Conservation (phyloP, 768 basidiomycete species). For the Kondoa subrosea region DNA sequence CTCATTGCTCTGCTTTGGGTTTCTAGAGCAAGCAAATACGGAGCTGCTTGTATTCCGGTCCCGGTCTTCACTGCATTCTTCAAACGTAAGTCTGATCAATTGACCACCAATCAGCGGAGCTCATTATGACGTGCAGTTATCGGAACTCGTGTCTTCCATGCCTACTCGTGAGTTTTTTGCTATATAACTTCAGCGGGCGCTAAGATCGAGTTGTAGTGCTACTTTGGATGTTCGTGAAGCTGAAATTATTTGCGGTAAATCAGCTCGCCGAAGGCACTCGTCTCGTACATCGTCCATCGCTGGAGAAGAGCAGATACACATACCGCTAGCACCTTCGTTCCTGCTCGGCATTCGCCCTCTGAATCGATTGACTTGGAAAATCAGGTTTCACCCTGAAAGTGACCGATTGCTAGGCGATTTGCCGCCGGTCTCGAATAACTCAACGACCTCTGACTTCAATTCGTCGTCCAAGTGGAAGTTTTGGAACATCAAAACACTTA, state of each 20-base stretch:
- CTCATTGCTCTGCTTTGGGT: slow-evolving; percentile 20
- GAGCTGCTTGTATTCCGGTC: slow-evolving; percentile 24
- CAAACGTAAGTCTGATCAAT: background rate
- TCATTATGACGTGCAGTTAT: background rate
- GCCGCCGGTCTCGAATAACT: background rate
- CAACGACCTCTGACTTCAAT: background rate
- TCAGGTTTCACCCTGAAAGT: background rate
- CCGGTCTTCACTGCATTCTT: slow-evolving; percentile 6
- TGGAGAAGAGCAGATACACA: background rate
- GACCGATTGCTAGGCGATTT: background rate
- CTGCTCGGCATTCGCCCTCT: background rate
- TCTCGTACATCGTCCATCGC: background rate
- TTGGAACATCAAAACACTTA: background rate
- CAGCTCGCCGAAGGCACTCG: background rate
- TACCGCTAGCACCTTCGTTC: background rate
- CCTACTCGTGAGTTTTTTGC: background rate
- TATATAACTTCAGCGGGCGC: background rate
- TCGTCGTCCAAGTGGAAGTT: slow-evolving; percentile 1
- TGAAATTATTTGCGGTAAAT: slow-evolving; percentile 1
- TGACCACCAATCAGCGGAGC: background rate
- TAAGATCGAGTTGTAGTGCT: background rate
- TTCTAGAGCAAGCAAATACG: slow-evolving; percentile 15
- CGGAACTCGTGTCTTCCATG: background rate
- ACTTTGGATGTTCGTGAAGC: slow-evolving; percentile 2
- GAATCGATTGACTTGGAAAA: background rate